A percentile compares a stretch with the other conserved stretches of the same genome.
Conservation (phyloP, 2,329 filamentous ascomycete species). For the Sclerotinia glacialis region DNA sequence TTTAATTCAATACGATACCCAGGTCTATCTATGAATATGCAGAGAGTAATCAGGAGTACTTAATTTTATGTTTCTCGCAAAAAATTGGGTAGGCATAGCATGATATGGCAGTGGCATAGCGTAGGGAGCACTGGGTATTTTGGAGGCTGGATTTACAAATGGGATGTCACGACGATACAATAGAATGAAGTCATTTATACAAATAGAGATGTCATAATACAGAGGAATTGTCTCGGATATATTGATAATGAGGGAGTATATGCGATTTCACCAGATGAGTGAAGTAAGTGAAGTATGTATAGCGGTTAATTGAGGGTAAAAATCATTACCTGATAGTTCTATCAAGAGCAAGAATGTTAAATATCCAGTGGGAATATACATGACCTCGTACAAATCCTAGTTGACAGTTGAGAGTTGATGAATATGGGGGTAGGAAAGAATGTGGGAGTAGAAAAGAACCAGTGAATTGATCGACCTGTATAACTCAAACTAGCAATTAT, state of each 20-base stretch:
- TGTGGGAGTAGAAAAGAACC: neutral
- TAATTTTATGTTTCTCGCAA: neutral
- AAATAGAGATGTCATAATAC: neutral
- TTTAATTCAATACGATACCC: neutral
- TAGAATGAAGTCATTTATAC: neutral
- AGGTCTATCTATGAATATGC: neutral
- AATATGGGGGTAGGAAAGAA: neutral
- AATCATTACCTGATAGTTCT: too few species aligned
- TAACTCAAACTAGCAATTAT: neutral
- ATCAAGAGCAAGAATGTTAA: neutral
- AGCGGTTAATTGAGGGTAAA: too few species aligned
- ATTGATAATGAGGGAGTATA: neutral
- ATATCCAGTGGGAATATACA: neutral
- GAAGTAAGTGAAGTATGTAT: neutral
- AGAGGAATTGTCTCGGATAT: neutral
- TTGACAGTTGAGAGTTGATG: neutral
- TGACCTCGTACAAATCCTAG: neutral
- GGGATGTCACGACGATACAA: neutral
- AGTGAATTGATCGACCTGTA: neutral
- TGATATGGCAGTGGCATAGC: neutral
- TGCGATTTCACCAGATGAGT: neutral
- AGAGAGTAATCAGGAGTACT: neutral
- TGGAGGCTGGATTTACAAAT: neutral
- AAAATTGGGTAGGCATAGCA: neutral
- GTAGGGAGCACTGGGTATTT: neutral